Evolutionary conservation across 805 yeast species (phyloP).

Genomic region (Naumovozyma castellii): DNA sequence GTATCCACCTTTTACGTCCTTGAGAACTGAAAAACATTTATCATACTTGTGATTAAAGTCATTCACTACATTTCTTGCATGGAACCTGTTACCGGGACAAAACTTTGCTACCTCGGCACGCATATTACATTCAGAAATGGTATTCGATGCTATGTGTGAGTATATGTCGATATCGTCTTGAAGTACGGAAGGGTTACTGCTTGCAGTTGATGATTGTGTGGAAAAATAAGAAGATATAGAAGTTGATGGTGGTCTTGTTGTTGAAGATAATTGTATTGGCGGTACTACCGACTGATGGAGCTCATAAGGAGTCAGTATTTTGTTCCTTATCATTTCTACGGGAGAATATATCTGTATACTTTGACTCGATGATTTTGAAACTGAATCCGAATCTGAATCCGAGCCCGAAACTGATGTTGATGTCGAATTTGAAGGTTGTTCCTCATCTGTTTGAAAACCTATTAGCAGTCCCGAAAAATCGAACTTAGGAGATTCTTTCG

Average conservation of each 20-base stretch:
- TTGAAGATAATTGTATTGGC: neutral
- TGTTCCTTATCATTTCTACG: constrained; percentile 8
- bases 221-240: constrained; percentile 21
- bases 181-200: neutral
- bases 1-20: constrained; percentile 29
- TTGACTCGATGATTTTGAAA: too few species aligned
- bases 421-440: neutral
- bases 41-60: constrained; percentile 10
- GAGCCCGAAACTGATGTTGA: neutral
- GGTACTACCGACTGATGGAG: neutral
- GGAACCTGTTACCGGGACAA: constrained; percentile 3
- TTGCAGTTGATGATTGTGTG: constrained; percentile 7
- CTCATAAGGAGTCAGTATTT: neutral
- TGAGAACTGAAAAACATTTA: constrained; percentile 16
- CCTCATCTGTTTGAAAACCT: neutral
- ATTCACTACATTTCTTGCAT: constrained; percentile 6
- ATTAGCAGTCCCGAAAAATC: constrained; percentile 9
- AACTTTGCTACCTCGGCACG: constrained; percentile 4
- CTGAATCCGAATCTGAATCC: too few species aligned
- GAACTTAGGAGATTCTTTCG: constrained; percentile 40
- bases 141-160: constrained; percentile 15
- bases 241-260: constrained; percentile 13
- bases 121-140: constrained; percentile 9
- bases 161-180: constrained; percentile 24
- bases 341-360: constrained; percentile 17